These are phyloP conservation scores for Hansenula sp. DNA, from an alignment of 1,139 yeast species.

Conservation along the genomic window DNA sequence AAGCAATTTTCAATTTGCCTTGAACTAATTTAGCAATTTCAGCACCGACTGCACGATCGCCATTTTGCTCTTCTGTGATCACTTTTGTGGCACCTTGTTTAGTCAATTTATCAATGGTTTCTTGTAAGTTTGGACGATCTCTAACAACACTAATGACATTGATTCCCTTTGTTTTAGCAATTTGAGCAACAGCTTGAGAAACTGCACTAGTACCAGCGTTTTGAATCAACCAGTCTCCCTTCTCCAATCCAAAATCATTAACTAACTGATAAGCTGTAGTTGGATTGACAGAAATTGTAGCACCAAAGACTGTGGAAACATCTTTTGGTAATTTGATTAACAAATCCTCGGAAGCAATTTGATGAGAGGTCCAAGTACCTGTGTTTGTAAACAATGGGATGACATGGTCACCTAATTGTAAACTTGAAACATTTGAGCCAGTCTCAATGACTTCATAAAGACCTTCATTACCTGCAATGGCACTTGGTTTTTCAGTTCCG, in stretches of 20 bases:
- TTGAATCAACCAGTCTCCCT: constrained; percentile 93
- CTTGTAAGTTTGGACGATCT: constrained; percentile 72
- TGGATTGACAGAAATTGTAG: constrained; percentile 89
- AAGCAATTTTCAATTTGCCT: constrained; percentile 64
- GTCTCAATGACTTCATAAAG: constrained; percentile 76
- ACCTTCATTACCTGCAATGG: constrained; percentile 93
- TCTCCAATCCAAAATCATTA: constrained; percentile 56
- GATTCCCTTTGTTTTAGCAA: constrained; percentile 72
- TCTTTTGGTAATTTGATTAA: constrained; percentile 50
- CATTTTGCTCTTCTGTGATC: constrained; percentile 81
- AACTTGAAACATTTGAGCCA: constrained; percentile 44
- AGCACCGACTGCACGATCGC: constrained; percentile 58
- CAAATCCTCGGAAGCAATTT: constrained; percentile 45
- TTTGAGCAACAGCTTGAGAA: constrained; percentile 89
- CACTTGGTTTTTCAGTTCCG: constrained; percentile 59
- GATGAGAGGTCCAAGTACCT: constrained; percentile 96
- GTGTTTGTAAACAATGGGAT: constrained; percentile 78
- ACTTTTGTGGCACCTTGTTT: constrained; percentile 90
- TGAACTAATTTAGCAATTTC: constrained; percentile 61
- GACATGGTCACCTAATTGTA: constrained; percentile 83
- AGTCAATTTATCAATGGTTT: constrained; percentile 37
- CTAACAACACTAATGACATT: constrained; percentile 87
- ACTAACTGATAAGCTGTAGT: constrained; percentile 90
- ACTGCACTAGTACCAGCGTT: constrained; percentile 97
- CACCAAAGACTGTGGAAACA: constrained; percentile 63